A percentile compares a stretch with the other conserved stretches of the same genome.
These are phyloP conservation scores for Coemansia sp. DNA, from an alignment of 192 early-diverging fungal species.

Conservation along the genomic window DNA sequence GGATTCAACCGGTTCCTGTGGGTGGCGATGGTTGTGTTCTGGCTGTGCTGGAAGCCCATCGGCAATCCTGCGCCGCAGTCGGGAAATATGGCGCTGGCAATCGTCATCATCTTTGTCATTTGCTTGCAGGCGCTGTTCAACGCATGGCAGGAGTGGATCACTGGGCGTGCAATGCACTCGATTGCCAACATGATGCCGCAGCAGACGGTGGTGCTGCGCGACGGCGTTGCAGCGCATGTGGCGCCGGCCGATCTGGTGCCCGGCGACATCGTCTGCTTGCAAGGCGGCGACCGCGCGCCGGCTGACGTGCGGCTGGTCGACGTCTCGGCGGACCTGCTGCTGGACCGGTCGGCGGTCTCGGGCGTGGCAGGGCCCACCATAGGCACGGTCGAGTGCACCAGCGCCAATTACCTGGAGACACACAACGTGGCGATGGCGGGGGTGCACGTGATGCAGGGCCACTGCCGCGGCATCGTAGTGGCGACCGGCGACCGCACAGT, in stretches of 20 bases:
- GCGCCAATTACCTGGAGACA: constrained; percentile 75
- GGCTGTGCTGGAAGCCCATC: constrained; percentile 67
- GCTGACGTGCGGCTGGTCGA: constrained; percentile 74
- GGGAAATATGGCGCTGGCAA: constrained; percentile 61
- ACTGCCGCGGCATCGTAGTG: constrained; percentile 73
- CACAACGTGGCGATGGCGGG: constrained; percentile 83
- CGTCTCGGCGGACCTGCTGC: constrained; percentile 64
- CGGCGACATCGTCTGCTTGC: constrained; percentile 75
- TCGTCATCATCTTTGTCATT: constrained; percentile 67
- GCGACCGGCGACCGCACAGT: constrained; percentile 76
- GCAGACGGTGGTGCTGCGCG: constrained; percentile 68
- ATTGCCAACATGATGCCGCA: constrained; percentile 73
- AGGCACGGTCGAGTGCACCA: constrained; percentile 64
- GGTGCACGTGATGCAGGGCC: constrained; percentile 72
- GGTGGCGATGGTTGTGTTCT: constrained; percentile 67
- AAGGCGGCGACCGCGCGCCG: constrained; percentile 72
- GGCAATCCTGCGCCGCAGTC: constrained; percentile 57
- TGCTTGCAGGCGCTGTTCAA: constrained; percentile 69
- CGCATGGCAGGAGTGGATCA: constrained; percentile 72
- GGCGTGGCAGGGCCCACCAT: constrained; percentile 73
- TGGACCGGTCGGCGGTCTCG: constrained; percentile 81
- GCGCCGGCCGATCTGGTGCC: constrained; percentile 64
- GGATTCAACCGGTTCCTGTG: constrained; percentile 75
- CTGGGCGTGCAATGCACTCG: constrained; percentile 68
- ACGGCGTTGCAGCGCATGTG: constrained; percentile 59